Base-by-base conservation (phyloP, 169 alveolate genomes). In the Plasmodium gallinaceum region DNA sequence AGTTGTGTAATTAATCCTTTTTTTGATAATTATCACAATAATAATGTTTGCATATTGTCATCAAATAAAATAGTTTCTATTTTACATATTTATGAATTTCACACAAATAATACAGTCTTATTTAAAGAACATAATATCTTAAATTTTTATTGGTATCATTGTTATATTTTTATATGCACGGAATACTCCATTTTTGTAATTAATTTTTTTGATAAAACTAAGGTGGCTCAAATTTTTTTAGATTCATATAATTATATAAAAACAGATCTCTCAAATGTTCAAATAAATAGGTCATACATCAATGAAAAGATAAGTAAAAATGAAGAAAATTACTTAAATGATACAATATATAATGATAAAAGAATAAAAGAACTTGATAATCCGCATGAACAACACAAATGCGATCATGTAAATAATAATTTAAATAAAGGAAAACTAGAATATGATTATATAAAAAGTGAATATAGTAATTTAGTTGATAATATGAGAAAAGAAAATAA, bases 131-230 rank as follows among this genome's bases (percentile, higher is more conserved):
- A 68, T 16, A 8, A 80, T 48, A 80, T 80, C 20, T 68, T 52
- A 37, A 65, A 71, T 68, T 32, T 80, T n/a, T 60, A 80, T 8
- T 80, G 90, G 90, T 61, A 68, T 61, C 42, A 71, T 32, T 22
- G 46, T 3, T 80, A 80, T 32, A 71, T 80, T 45, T 80, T 80
- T 57, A 62, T 80, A 42, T 68, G 90, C 14, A 80, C 80, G 1
- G 12, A 37, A 52, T 9, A 7, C 12, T 80, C 90, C 12, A 12
- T 80, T 52, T 80, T 42, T 48, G 58, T 80, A 9, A 60, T 62
- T 2, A 80, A 80, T 45, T 80, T 80, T 80, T 80, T 80, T 20
- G 51, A 54, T 39, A 80, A 66, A 58, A 80, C 90, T 7, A 80
- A 80, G 52, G 54, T 80, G 66, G 80, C 83, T 10, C 57, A 16